Evolutionary conservation across 306 rosid genomes (phyloP), one percentile per base, ranked within the genome.

Genomic region (Casuarina cunninghamiana): DNA sequence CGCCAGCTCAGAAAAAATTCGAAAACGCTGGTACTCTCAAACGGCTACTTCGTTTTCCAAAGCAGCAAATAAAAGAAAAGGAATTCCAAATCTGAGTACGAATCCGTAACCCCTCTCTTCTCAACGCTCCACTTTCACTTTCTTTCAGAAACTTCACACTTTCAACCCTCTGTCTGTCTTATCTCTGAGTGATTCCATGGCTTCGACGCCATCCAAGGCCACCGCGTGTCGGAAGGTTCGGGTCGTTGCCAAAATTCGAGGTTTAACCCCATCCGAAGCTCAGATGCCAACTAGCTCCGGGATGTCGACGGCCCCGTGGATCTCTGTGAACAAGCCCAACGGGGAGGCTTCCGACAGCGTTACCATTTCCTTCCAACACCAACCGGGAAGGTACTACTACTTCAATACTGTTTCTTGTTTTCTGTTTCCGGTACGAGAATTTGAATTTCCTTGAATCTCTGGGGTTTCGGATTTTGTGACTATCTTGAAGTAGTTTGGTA

Each of bases 281-380:
- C 83, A 86, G 37, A 11, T 45, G 2, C 58, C 58, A 9, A 2
- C 66, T 38, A 8, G 26, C 65, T 58, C 39, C 19, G 84, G 49
- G 10, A 15, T 16, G 72, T 78, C 90, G 13, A 50, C 81, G 1
- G 69, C 53, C 6, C 86, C 86, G 0, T 92, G 91, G 96, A 65
- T 94, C 62, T 86, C 87, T 0, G 92, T 88, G 54, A 87, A 88
- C 75, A 88, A 79, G 75, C 84, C 93, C 37, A n/a, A 8, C 5
- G 86, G 84, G 1, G 90, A 83, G 45, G 78, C 32, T 19, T 87
- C 87, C 0, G 90, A 85, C 35, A 69, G 82, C 26, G 90, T 90
- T 63, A 51, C 83, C 2, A 74, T 94, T 67, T 81, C 93, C 15
- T 94, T 94, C 71, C 80, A 77, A 42, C 90, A 87, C 5, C 90